Percentiles rank a stretch among this genome's conserved stretches.
Conservation (phyloP, 169 alveolate genomes). For the Cryptosporidium muris region DNA sequence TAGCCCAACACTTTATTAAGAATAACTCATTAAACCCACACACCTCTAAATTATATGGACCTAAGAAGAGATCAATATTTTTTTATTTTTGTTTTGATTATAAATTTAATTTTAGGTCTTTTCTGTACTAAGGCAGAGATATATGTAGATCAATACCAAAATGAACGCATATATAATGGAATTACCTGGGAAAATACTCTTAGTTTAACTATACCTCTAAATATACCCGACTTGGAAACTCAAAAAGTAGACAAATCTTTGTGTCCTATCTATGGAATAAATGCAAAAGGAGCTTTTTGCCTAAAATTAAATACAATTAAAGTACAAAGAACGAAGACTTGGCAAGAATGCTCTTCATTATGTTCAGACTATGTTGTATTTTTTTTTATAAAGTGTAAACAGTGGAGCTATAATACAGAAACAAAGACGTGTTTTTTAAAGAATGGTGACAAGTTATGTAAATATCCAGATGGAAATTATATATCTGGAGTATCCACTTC, state of each 20-base stretch:
- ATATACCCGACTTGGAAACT: slow-evolving; percentile 54
- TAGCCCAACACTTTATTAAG: too few relatives aligned
- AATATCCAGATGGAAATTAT: slow-evolving; percentile 63
- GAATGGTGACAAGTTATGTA: slow-evolving; percentile 36
- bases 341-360: slow-evolving; percentile 62
- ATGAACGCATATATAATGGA: too few relatives aligned
- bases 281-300: slow-evolving; percentile 49
- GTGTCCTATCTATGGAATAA: slow-evolving; percentile 50
- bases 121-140: too few relatives aligned
- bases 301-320: slow-evolving; percentile 45
- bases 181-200: too few relatives aligned
- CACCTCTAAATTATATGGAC: too few relatives aligned
- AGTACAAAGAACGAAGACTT: slow-evolving; percentile 24
- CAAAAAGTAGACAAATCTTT: slow-evolving; percentile 21
- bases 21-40: too few relatives aligned
- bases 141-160: too few relatives aligned
- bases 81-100: too few relatives aligned
- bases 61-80: too few relatives aligned
- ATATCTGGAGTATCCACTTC: slow-evolving; percentile 34
- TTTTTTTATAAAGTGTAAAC: slow-evolving; percentile 47
- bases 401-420: slow-evolving; percentile 63
- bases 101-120: too few relatives aligned
- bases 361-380: slow-evolving; percentile 52
- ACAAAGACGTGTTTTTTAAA: slow-evolving; percentile 43
- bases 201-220: not conserved